A percentile compares a stretch with the other conserved stretches of the same genome.
These are phyloP conservation scores for Oldenlandia corymbosa DNA, from an alignment of 257 asterid species.

Conservation along the genomic window DNA sequence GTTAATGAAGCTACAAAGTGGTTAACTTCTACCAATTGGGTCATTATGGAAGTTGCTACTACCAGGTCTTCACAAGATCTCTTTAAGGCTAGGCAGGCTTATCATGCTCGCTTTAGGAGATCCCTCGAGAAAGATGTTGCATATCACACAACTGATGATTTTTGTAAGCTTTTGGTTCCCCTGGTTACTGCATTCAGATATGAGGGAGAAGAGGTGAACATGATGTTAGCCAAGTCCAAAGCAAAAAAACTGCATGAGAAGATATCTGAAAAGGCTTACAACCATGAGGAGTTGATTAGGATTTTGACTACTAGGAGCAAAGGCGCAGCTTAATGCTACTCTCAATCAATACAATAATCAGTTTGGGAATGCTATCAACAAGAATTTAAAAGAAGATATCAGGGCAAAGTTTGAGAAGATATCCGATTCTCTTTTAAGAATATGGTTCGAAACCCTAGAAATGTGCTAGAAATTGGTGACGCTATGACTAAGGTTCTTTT, in stretches of 20 bases:
- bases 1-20: conserved; percentile 64
- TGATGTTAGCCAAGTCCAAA: conserved; percentile 62
- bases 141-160: conserved; percentile 62
- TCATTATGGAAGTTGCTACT: conserved; percentile 71
- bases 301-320: conserved; percentile 79
- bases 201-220: conserved; percentile 70
- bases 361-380: conserved; percentile 59
- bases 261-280: conserved; percentile 56
- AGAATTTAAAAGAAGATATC: too few species aligned
- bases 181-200: conserved; percentile 79
- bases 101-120: conserved; percentile 56
- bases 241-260: conserved; percentile 69
- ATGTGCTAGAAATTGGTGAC: too few species aligned
- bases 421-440: too few species aligned
- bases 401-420: too few species aligned
- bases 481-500: too few species aligned
- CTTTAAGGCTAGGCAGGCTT: conserved; percentile 58
- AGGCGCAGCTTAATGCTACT: conserved; percentile 81
- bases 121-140: conserved; percentile 88
- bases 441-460: too few species aligned
- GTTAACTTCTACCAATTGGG: conserved; percentile 44
- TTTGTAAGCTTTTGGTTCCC: conserved; percentile 83
- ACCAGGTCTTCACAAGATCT: conserved; percentile 62
- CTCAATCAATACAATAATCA: conserved; percentile 62
- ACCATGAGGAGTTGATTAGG: conserved; percentile 61